phyloP scores from a whole-genome alignment of 2,329 filamentous ascomycete species.

The Phialocephala subalpina region DNA sequence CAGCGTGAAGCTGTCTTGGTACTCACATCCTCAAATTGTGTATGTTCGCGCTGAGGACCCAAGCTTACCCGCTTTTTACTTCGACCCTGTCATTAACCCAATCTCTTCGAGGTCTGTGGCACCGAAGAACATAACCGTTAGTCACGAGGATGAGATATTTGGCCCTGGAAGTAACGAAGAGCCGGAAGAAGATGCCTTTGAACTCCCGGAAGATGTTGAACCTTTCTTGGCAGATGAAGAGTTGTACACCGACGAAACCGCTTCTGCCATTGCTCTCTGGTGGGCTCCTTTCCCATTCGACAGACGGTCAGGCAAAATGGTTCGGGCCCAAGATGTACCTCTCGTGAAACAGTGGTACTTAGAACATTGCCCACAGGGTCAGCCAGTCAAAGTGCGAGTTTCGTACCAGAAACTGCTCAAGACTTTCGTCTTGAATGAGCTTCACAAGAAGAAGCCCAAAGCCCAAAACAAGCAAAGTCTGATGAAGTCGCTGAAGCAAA shows the following conservation, averaged over 20 bases:
- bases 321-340: constrained; percentile 95
- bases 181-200: constrained; percentile 79
- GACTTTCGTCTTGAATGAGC: constrained; percentile 93
- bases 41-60: constrained; percentile 89
- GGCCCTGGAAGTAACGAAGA: constrained; percentile 78
- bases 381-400: constrained; percentile 95
- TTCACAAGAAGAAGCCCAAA: constrained; percentile 96
- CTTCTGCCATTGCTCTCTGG: constrained; percentile 92
- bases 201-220: constrained; percentile 79
- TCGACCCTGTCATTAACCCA: constrained; percentile 96
- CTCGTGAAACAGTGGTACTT: constrained; percentile 98
- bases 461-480: constrained; percentile 94
- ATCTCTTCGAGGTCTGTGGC: constrained; percentile 95
- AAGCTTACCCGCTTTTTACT: constrained; percentile 94
- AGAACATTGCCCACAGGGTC: constrained; percentile 89
- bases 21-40: constrained; percentile 91
- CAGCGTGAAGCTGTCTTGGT: constrained; percentile 93
- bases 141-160: constrained; percentile 94
- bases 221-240: constrained; percentile 92
- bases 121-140: constrained; percentile 90
- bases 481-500: constrained; percentile 88
- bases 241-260: constrained; percentile 86
- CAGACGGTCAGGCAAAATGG: constrained; percentile 92
- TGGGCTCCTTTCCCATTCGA: constrained; percentile 99
- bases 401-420: constrained; percentile 99